Evolutionary conservation across 805 yeast genomes (phyloP), one percentile per base, ranked within the genome.

Genomic region (Metschnikowia drakensbergensis): DNA sequence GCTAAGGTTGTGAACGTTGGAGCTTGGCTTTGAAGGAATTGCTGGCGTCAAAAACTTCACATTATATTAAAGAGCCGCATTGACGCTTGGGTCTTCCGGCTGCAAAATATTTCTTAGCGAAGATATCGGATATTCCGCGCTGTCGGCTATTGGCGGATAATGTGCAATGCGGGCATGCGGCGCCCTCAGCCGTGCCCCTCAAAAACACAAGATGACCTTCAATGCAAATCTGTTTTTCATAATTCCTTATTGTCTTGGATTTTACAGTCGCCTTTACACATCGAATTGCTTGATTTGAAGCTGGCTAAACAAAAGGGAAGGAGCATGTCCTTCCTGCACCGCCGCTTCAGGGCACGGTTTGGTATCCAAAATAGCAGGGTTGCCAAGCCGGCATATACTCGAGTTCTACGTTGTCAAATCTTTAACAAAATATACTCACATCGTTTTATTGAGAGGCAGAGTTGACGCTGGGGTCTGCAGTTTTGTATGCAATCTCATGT

Each of bases 141-240:
- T 11, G 38, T 53, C 54, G 56, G 56, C 38, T 51, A 53, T 32
- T 51, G 33, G 52, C 53, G 56, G 54, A 31, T 23, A 23, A 31
- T 40, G 39, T 17, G 17, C 29, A 37, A 8, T 26, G 29, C 28
- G 34, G 36, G 28, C 36, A 37, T 42, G 27, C 32, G 41, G 31
- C 17, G 17, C 45, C 9, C 9, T 6, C 13, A 31, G 25, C 32
- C 34, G 42, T 29, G 36, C 35, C 33, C 26, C 25, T 27, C 17
- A 17, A 10, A 10, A 28, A n/a, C 26, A 22, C 13, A 36, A 23
- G 5, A 10, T 36, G 6, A 36, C 28, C 22, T 11, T 8, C 1
- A 17, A 17, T 33, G 17, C 17, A 17, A 17, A 17, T 17, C 17
- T 17, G n/a, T 17, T 28, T 33, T 5, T 17, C 33, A 11, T 17